Evolutionary conservation across 768 basidiomycete genomes (phyloP).

Genomic region (Auricularia cornea): DNA sequence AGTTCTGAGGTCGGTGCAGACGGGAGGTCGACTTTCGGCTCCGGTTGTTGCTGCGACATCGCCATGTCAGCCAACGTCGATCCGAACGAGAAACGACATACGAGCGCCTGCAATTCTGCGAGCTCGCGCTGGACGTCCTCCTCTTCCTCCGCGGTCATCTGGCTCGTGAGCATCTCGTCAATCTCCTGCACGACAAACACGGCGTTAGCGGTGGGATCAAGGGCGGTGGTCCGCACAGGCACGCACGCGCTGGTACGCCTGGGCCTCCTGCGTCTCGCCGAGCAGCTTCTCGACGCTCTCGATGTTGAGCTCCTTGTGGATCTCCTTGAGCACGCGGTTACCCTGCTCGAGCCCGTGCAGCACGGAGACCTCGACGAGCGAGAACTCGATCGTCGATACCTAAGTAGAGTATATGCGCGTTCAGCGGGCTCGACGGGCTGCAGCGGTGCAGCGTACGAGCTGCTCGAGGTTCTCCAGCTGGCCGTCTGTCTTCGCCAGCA

Average conservation of each 20-base stretch:
- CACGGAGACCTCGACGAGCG: constrained; percentile 86
- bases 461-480: constrained; percentile 87
- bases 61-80: not conserved
- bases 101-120: constrained; percentile 44
- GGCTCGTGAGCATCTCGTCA: constrained; percentile 73
- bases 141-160: constrained; percentile 81
- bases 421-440: not conserved
- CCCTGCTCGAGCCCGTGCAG: constrained; percentile 90
- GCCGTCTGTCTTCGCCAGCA: constrained; percentile 79
- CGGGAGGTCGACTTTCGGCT: too few species aligned
- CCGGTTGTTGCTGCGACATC: not conserved
- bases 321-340: constrained; percentile 84
- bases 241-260: constrained; percentile 80
- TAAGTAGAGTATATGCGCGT: constrained; percentile 21
- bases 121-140: constrained; percentile 88
- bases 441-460: constrained; percentile 51
- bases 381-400: constrained; percentile 97
- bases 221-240: too few species aligned
- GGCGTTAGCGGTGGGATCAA: too few species aligned
- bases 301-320: constrained; percentile 88
- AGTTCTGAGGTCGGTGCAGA: too few species aligned
- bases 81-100: not conserved
- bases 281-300: constrained; percentile 91
- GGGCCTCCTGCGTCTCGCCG: constrained; percentile 87
- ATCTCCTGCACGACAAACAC: constrained; percentile 86